Base-by-base conservation (phyloP, 371 early-diverging fungal genomes). In the Rhizomucor pusillus region DNA sequence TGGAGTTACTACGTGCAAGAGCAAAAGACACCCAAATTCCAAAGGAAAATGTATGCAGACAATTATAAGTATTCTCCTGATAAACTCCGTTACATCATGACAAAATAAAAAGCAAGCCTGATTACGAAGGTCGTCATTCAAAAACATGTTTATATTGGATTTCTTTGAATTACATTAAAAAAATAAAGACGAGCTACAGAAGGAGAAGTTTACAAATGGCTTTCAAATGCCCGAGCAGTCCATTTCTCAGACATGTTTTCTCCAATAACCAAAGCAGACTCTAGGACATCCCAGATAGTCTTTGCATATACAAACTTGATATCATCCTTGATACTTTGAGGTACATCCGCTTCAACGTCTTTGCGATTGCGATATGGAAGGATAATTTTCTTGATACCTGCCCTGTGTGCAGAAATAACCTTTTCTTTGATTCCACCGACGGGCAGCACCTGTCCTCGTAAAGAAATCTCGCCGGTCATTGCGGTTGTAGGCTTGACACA, bases 1-100 rank as follows among this genome's bases (percentile, higher is more conserved):
- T 96, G 93, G 88, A 84, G 87, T 49, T 93, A 91, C 69, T 85
- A 82, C 72, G 88, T 96, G 18, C 90, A 93, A 67, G 91, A 92
- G 58, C 94, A 93, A 33, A 86, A 91, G 68, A 69, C 77, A 61
- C 69, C 73, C 49, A 69, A 72, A 47, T 88, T 90, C 66, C 82
- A 82, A 61, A 81, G 82, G 60, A 94, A 93, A 79, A 59, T 77
- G 13, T 97, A 97, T 67, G 89, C 91, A 36, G 88, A 90, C 59
- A 97, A 97, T 84, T 97, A 85, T 85, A 88, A 82, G 69, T 90
- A 92, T 65, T 82, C 79, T 20, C 77, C 90, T 19, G 83, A 71
- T 24, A 86, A 89, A 67, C 80, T 94, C 43, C 85, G 92, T 59
- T 62, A 85, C 58, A 74, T 90, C 67, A 88, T 88, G 63, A 93